phyloP scores from a whole-genome alignment of 495 filamentous ascomycete species.

The Xylaria castorea region DNA sequence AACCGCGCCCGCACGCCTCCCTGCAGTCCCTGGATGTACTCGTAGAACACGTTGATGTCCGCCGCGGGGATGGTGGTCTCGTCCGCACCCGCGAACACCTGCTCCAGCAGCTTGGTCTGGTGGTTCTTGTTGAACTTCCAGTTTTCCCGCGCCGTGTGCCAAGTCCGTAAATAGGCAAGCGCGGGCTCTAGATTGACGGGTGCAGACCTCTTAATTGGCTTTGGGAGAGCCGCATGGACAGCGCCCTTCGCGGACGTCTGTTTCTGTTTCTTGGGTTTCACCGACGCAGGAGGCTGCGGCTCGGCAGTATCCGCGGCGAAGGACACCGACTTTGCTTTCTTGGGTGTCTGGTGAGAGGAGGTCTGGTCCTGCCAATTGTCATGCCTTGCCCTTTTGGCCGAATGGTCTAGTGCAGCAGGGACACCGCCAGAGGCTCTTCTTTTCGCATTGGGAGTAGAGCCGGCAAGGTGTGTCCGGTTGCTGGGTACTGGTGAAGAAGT shows the following conservation, averaged over 20 bases:
- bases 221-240: slow-evolving; percentile 28
- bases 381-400: slow-evolving; percentile 40
- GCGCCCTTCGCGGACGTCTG: slow-evolving; percentile 44
- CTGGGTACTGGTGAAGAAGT: slow-evolving; percentile 37
- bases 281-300: slow-evolving; percentile 40
- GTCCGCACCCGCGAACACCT: slow-evolving; percentile 71
- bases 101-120: slow-evolving; percentile 81
- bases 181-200: slow-evolving; percentile 61
- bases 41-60: slow-evolving; percentile 67
- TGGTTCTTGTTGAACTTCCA: slow-evolving; percentile 97
- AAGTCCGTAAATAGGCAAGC: slow-evolving; percentile 74
- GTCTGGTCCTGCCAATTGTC: slow-evolving; percentile 34
- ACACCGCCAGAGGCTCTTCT: slow-evolving; percentile 42
- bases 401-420: slow-evolving; percentile 43
- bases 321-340: slow-evolving; percentile 72
- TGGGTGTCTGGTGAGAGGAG: slow-evolving; percentile 42
- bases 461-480: slow-evolving; percentile 35
- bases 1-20: slow-evolving; percentile 69
- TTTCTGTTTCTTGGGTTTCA: slow-evolving; percentile 38
- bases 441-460: slow-evolving; percentile 36
- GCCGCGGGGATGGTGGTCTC: slow-evolving; percentile 65
- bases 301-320: slow-evolving; percentile 76
- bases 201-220: slow-evolving; percentile 46
- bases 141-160: slow-evolving; percentile 65
- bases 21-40: slow-evolving; percentile 75